Conservation (phyloP, 306 rosid species). For the Medicago lupulina region DNA sequence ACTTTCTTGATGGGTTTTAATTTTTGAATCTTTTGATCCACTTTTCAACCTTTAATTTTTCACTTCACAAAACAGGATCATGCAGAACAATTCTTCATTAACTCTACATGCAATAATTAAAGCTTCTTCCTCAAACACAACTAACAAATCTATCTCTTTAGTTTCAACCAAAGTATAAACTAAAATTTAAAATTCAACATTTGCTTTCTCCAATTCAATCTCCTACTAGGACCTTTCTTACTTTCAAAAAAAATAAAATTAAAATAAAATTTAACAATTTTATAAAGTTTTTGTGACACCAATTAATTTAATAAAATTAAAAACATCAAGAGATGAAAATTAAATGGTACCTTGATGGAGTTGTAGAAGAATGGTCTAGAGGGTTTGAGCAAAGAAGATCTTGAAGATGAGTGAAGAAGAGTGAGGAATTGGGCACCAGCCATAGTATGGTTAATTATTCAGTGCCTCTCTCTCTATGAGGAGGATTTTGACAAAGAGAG, state of each 20-base stretch:
- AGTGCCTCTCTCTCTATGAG: not conserved
- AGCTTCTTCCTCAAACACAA: not conserved
- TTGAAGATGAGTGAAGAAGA: conserved; percentile 40
- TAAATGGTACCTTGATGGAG: conserved; percentile 47
- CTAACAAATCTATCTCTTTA: conserved; percentile 14
- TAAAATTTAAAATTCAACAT: conserved; percentile 13
- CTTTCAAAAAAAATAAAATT: not conserved
- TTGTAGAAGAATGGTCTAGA: conserved; percentile 42
- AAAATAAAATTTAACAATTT: conserved; percentile 1
- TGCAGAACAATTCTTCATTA: not conserved
- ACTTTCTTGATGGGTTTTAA: conserved; percentile 29
- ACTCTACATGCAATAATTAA: not conserved
- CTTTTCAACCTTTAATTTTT: conserved; percentile 17
- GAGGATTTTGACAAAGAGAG: conserved; percentile 12
- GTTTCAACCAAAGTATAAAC: not conserved
- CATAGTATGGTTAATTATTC: conserved; percentile 37
- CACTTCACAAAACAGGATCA: conserved; percentile 24
- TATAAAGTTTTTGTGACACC: not conserved
- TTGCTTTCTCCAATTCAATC: conserved; percentile 21
- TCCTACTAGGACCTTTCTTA: not conserved
- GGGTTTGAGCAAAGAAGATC: conserved; percentile 47
- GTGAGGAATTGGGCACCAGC: conserved; percentile 39
- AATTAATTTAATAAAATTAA: not conserved
- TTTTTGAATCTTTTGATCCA: not conserved
- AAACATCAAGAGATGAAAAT: not conserved